phyloP scores from a whole-genome alignment of 805 yeast genomes.

The Groenewaldozyma tartarivorans region DNA sequence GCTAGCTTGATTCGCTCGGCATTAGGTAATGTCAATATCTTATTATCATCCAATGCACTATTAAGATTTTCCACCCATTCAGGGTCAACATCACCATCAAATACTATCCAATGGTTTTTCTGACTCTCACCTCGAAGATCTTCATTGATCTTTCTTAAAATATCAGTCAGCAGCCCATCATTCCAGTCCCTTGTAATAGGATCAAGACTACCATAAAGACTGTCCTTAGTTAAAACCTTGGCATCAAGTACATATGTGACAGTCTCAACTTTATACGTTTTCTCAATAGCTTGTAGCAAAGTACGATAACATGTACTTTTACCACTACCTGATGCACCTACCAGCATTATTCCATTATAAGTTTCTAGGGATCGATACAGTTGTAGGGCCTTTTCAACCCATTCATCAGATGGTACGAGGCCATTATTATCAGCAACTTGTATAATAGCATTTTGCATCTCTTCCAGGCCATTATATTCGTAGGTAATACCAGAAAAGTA shows the following conservation, averaged over 20 bases:
- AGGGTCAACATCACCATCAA: conserved; percentile 92
- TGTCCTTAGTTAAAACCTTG: conserved; percentile 58
- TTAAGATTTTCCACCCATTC: conserved; percentile 87
- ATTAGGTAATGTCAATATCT: conserved; percentile 68
- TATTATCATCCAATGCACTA: conserved; percentile 85
- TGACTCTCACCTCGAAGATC: conserved; percentile 49
- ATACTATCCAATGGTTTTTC: conserved; percentile 62
- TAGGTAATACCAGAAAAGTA: conserved; percentile 14
- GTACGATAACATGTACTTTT: conserved; percentile 49
- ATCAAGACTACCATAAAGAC: conserved; percentile 64
- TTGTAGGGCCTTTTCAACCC: conserved; percentile 52
- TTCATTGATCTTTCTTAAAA: conserved; percentile 47
- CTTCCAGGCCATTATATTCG: conserved; percentile 19
- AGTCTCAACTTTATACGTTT: conserved; percentile 30
- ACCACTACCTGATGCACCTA: conserved; percentile 71
- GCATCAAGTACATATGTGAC: conserved; percentile 52
- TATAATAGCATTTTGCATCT: conserved; percentile 23
- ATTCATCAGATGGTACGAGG: conserved; percentile 28
- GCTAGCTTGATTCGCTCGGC: conserved; percentile 79
- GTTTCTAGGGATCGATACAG: conserved; percentile 48
- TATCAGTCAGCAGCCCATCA: conserved; percentile 72
- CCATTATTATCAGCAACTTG: conserved; percentile 26
- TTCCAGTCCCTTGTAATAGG: conserved; percentile 80
- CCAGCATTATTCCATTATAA: conserved; percentile 73
- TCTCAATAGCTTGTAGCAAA: conserved; percentile 37